Evolutionary conservation across 78 protist genomes (phyloP).

Genomic region (Dictyostelium brefeldianum): DNA sequence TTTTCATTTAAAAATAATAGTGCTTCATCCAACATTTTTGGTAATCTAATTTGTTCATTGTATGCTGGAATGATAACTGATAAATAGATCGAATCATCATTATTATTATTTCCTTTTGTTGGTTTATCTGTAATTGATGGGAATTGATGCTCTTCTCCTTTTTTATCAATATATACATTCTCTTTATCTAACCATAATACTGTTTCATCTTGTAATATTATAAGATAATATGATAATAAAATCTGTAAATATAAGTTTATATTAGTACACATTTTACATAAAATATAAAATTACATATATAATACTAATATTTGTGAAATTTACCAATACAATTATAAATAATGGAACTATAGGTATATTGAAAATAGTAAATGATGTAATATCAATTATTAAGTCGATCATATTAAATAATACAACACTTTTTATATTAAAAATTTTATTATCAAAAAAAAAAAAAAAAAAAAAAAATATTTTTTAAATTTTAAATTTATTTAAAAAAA

Average conservation of each 20-base stretch:
- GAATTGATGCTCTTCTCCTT: slow-evolving; percentile 5
- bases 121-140: slow-evolving; percentile 21
- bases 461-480: too few relatives aligned
- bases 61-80: slow-evolving; percentile 88
- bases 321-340: neutral
- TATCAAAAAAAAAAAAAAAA: too few relatives aligned
- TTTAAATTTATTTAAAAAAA: too few relatives aligned
- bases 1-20: slow-evolving; percentile 32
- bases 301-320: too few relatives aligned
- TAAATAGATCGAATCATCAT: slow-evolving; percentile 32
- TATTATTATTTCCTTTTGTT: neutral
- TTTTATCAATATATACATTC: slow-evolving; percentile 38
- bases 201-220: slow-evolving; percentile 48
- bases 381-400: neutral
- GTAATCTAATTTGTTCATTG: slow-evolving; percentile 85
- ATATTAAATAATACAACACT: neutral
- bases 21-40: slow-evolving; percentile 68
- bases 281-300: too few relatives aligned
- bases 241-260: neutral
- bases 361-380: neutral
- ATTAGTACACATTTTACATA: too few relatives aligned
- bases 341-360: neutral
- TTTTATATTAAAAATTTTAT: too few relatives aligned
- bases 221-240: slow-evolving; percentile 31
- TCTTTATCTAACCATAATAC: slow-evolving; percentile 57